Evolutionary conservation across 768 basidiomycete genomes (phyloP).

Genomic region (Mrakia hoshinonis): DNA sequence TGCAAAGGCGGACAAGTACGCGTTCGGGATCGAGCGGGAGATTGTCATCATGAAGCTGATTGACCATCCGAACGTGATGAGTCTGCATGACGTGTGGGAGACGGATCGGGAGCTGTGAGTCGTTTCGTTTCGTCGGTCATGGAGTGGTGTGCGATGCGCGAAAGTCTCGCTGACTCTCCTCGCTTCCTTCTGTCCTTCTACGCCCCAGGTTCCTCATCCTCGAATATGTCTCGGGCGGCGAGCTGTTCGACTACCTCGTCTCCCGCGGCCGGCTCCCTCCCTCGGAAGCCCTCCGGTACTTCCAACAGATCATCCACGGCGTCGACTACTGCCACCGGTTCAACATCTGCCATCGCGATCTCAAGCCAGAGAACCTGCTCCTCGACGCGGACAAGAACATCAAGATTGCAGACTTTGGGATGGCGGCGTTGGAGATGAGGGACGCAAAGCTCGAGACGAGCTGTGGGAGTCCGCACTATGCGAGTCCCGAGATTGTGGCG

Average conservation of each 20-base stretch:
- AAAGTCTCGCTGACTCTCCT: background rate
- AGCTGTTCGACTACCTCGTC: conserved; percentile 87
- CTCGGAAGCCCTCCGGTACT: conserved; percentile 70
- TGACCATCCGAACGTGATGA: conserved; percentile 88
- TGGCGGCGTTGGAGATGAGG: conserved; percentile 85
- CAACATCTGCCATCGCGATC: conserved; percentile 86
- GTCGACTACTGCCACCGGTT: conserved; percentile 90
- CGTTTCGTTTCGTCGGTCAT: too few species aligned
- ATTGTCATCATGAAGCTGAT: conserved; percentile 97
- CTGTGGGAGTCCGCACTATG: conserved; percentile 92
- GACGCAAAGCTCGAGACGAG: conserved; percentile 71
- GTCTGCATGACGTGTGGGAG: conserved; percentile 94
- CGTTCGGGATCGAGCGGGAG: conserved; percentile 78
- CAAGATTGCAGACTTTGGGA: conserved; percentile 96
- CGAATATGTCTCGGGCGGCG: conserved; percentile 89
- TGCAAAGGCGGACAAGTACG: conserved; percentile 66
- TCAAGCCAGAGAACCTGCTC: conserved; percentile 89
- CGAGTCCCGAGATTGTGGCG: conserved; percentile 83
- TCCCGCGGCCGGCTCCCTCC: conserved; percentile 61
- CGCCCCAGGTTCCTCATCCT: conserved; percentile 77
- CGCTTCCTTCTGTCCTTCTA: background rate
- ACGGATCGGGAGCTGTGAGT: conserved; percentile 72
- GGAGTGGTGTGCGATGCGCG: too few species aligned
- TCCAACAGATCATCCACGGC: conserved; percentile 85
- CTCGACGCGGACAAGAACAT: conserved; percentile 74